These are phyloP conservation scores for Stagonosporopsis chrysanthemi DNA, from an alignment of 2,329 filamentous ascomycete genomes.

Conservation along the genomic window DNA sequence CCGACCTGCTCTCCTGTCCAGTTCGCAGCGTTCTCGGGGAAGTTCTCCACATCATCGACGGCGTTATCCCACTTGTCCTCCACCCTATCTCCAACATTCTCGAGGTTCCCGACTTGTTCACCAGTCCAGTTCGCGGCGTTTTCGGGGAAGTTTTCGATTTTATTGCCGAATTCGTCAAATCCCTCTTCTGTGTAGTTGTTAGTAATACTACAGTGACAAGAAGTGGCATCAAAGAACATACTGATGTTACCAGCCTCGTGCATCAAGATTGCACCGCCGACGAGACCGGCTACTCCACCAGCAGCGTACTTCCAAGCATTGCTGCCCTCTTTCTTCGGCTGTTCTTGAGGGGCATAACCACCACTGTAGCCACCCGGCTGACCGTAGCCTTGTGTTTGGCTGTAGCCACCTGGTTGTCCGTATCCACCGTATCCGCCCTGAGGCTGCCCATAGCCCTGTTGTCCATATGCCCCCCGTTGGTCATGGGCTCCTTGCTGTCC, in stretches of 20 bases:
- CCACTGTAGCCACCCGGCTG: conserved; percentile 25
- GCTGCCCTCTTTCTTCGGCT: conserved; percentile 28
- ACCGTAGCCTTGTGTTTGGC: conserved; percentile 12
- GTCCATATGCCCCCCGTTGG: conserved; percentile 4
- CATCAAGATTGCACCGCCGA: conserved; percentile 36
- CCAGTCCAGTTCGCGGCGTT: conserved; percentile 35
- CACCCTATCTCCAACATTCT: conserved; percentile 32
- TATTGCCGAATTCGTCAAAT: conserved; percentile 28
- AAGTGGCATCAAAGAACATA: conserved; percentile 5
- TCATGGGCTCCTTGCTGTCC: conserved; percentile 26
- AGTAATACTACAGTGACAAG: neutral
- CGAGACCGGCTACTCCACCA: conserved; percentile 33
- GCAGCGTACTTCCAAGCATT: conserved; percentile 41
- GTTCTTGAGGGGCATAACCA: conserved; percentile 15
- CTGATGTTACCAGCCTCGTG: conserved; percentile 38
- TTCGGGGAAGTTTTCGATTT: conserved; percentile 31
- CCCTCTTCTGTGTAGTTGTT: conserved; percentile 24
- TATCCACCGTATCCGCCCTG: conserved; percentile 16
- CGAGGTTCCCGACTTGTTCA: conserved; percentile 33
- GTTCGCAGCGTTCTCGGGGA: conserved; percentile 32
- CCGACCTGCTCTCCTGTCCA: conserved; percentile 37
- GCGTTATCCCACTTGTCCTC: conserved; percentile 30
- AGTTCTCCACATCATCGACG: conserved; percentile 34
- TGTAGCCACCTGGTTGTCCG: conserved; percentile 19
- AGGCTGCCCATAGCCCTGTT: conserved; percentile 20